Evolutionary conservation across 176 grass and related monocot genomes (phyloP).

Genomic region (Triticum urartu): DNA sequence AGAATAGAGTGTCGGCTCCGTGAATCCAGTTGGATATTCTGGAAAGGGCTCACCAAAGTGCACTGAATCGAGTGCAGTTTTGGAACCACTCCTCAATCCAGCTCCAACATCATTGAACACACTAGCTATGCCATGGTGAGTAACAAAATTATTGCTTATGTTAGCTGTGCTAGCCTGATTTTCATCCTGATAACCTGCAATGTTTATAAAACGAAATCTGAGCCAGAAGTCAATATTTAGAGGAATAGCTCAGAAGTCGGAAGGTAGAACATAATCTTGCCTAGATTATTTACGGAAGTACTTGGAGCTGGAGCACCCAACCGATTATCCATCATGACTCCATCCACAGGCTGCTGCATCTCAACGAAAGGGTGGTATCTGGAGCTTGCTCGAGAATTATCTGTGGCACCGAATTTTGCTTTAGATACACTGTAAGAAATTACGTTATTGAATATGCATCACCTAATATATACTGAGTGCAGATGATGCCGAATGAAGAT

Average conservation of each 20-base stretch:
- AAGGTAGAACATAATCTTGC: conserved; percentile 45
- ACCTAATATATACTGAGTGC: conserved; percentile 49
- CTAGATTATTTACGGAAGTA: conserved; percentile 62
- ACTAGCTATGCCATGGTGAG: conserved; percentile 53
- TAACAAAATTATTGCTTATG: conserved; percentile 45
- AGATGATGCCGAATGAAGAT: conserved; percentile 63
- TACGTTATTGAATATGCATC: conserved; percentile 60
- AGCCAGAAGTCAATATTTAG: conserved; percentile 17
- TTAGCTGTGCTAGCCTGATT: conserved; percentile 46
- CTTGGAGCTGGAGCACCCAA: conserved; percentile 41
- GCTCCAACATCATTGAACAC: conserved; percentile 53
- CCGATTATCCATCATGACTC: conserved; percentile 58
- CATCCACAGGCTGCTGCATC: conserved; percentile 97
- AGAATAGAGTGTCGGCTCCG: conserved; percentile 48
- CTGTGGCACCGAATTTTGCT: conserved; percentile 89
- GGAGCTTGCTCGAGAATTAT: conserved; percentile 86
- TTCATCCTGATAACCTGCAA: conserved; percentile 68
- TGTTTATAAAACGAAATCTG: conserved; percentile 28
- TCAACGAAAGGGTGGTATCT: conserved; percentile 96
- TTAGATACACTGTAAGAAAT: conserved; percentile 86
- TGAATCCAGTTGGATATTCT: conserved; percentile 39
- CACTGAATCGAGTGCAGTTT: conserved; percentile 49
- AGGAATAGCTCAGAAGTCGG: neutral
- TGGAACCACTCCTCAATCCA: conserved; percentile 47
- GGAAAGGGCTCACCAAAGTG: conserved; percentile 52